phyloP scores from a whole-genome alignment of 2,329 filamentous ascomycete species.

The Phaeophleospora eucalypticola region DNA sequence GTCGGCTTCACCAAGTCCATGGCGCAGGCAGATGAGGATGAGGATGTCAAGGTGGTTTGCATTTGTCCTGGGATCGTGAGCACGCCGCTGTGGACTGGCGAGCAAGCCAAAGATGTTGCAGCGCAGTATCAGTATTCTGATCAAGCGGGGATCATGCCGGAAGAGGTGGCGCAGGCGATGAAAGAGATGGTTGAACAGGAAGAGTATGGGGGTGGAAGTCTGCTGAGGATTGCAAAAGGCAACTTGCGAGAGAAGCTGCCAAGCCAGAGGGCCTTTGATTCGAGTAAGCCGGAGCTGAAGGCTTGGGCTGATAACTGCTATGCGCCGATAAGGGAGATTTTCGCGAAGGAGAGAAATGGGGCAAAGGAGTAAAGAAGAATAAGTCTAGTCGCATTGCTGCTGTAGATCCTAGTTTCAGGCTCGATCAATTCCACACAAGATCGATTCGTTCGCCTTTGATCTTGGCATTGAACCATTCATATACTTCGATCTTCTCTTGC shows the following conservation, averaged over 20 bases:
- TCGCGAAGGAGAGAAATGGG: constrained; percentile 7
- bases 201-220: constrained; percentile 9
- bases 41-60: constrained; percentile 35
- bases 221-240: constrained; percentile 7
- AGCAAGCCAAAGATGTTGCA: constrained; percentile 14
- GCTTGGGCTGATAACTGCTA: constrained; percentile 14
- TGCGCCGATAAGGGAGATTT: constrained; percentile 19
- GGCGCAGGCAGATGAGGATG: constrained; percentile 29
- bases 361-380: not conserved
- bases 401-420: too few relatives aligned
- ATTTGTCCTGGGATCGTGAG: constrained; percentile 32
- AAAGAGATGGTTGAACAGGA: constrained; percentile 23
- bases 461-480: constrained; percentile 55
- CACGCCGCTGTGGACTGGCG: constrained; percentile 29
- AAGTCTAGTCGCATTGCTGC: not conserved
- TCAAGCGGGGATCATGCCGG: constrained; percentile 17
- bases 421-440: constrained; percentile 30
- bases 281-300: constrained; percentile 8
- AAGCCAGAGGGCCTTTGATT: constrained; percentile 5
- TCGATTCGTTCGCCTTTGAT: constrained; percentile 50
- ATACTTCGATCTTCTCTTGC: constrained; percentile 45
- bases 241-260: constrained; percentile 13
- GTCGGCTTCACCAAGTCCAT: constrained; percentile 38
- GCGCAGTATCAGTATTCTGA: constrained; percentile 18
- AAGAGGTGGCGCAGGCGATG: constrained; percentile 29